Percentiles rank a stretch among this genome's conserved stretches.
Conservation (phyloP, 768 basidiomycete species). For the Phlebiopsis gigantea region DNA sequence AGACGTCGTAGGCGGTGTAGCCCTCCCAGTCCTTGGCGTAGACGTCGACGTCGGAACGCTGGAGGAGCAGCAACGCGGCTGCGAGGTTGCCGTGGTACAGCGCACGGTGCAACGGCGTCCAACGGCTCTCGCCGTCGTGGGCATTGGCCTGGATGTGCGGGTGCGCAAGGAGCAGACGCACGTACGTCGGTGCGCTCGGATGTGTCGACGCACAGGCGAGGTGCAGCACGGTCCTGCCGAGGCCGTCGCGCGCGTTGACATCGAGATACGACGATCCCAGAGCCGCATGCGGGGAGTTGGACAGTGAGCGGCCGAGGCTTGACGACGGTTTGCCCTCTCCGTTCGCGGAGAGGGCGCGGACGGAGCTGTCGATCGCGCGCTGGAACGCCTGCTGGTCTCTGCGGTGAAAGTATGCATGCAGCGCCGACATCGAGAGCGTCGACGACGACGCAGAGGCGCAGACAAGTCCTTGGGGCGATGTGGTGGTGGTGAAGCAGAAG, state of each 20-base stretch:
- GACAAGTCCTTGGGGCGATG: background rate
- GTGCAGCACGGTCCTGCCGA: conserved; percentile 79
- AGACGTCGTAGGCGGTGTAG: conserved; percentile 88
- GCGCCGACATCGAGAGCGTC: conserved; percentile 54
- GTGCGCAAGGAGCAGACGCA: conserved; percentile 69
- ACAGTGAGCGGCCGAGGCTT: conserved; percentile 57
- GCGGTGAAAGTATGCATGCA: conserved; percentile 71
- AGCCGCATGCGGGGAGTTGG: conserved; percentile 32
- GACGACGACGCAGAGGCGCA: background rate
- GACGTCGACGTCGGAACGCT: conserved; percentile 66
- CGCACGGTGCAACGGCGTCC: conserved; percentile 88
- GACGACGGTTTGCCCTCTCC: conserved; percentile 30
- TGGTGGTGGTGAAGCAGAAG: too few species aligned
- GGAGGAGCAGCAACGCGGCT: conserved; percentile 69
- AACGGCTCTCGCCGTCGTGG: conserved; percentile 77
- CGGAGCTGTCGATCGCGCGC: conserved; percentile 56
- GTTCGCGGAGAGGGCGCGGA: conserved; percentile 27
- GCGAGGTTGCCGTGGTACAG: conserved; percentile 75
- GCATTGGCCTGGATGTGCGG: conserved; percentile 76
- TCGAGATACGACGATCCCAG: conserved; percentile 32
- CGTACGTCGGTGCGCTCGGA: conserved; percentile 64
- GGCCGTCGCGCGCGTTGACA: conserved; percentile 66
- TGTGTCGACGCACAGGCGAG: conserved; percentile 67
- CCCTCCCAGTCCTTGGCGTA: conserved; percentile 80
- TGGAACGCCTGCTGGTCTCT: conserved; percentile 74